Percentiles rank a stretch among this genome's conserved stretches.
These are phyloP conservation scores for Escovopsis sp. DNA, from an alignment of 2,329 filamentous ascomycete species.

Conservation along the genomic window DNA sequence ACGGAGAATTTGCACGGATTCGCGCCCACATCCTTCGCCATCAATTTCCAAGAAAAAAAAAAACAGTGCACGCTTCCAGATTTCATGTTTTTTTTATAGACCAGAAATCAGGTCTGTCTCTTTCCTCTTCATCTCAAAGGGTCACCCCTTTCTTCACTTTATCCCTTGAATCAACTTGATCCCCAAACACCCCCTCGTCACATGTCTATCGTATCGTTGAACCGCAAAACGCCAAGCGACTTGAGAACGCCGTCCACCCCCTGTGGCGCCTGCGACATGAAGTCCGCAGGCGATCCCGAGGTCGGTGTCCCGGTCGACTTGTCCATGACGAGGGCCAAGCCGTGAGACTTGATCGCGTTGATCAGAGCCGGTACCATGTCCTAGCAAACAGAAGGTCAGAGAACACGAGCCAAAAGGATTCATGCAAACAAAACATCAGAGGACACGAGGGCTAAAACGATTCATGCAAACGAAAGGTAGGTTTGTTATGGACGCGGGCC, in stretches of 20 bases:
- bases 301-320: slow-evolving; percentile 46
- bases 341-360: slow-evolving; percentile 86
- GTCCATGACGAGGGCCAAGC: slow-evolving; percentile 81
- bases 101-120: too few species aligned
- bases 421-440: slow-evolving; percentile 1
- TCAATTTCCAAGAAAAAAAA: too few species aligned
- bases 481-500: neutral
- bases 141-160: too few species aligned
- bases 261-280: slow-evolving; percentile 50
- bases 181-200: too few species aligned
- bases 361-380: slow-evolving; percentile 86
- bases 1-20: neutral
- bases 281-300: slow-evolving; percentile 25
- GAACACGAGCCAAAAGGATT: too few species aligned
- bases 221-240: slow-evolving; percentile 74
- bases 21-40: slow-evolving; percentile 9
- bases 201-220: slow-evolving; percentile 81
- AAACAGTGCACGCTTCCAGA: too few species aligned
- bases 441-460: too few species aligned
- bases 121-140: too few species aligned
- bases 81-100: too few species aligned
- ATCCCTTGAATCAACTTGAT: too few species aligned
- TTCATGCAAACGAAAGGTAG: neutral
- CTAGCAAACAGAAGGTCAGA: slow-evolving; percentile 33
- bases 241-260: slow-evolving; percentile 80